These are phyloP conservation scores for Psilocybe sp. DNA, from an alignment of 768 basidiomycete genomes.

Conservation along the genomic window DNA sequence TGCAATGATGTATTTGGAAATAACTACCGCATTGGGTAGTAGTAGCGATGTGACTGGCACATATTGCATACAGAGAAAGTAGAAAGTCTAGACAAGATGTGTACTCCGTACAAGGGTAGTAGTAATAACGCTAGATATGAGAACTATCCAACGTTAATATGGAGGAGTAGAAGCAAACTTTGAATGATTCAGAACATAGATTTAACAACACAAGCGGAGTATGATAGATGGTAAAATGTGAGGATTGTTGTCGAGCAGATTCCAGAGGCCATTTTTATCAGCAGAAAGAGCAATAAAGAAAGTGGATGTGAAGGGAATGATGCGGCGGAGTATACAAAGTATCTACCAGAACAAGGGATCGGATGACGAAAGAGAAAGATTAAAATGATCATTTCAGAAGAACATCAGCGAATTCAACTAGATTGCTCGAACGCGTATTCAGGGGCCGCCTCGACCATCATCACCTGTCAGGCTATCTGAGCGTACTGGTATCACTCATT, in stretches of 20 bases:
- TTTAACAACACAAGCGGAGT: constrained; percentile 30
- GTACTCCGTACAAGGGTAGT: constrained; percentile 11
- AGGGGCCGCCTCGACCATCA: constrained; percentile 39
- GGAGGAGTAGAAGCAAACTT: constrained; percentile 4
- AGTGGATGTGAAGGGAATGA: constrained; percentile 27
- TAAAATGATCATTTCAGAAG: constrained; percentile 13
- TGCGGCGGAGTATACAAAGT: constrained; percentile 27
- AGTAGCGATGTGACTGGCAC: neutral
- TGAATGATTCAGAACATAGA: constrained; percentile 26
- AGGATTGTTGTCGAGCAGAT: constrained; percentile 27
- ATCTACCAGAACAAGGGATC: constrained; percentile 20
- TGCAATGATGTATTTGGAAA: constrained; percentile 8
- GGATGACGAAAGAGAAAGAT: constrained; percentile 17
- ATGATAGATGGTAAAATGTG: constrained; percentile 31
- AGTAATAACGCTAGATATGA: constrained; percentile 7
- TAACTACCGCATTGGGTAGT: constrained; percentile 11
- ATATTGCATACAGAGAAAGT: constrained; percentile 18
- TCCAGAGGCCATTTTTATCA: constrained; percentile 32
- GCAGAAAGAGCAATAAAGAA: constrained; percentile 24
- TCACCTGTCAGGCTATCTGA: constrained; percentile 45
- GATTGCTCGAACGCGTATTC: constrained; percentile 9
- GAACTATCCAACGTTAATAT: constrained; percentile 11
- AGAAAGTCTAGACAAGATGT: constrained; percentile 7
- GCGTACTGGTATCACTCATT: constrained; percentile 38
- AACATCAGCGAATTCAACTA: constrained; percentile 5